These are phyloP conservation scores for Groenewaldozyma tartarivorans DNA, from an alignment of 805 yeast species.

Conservation along the genomic window DNA sequence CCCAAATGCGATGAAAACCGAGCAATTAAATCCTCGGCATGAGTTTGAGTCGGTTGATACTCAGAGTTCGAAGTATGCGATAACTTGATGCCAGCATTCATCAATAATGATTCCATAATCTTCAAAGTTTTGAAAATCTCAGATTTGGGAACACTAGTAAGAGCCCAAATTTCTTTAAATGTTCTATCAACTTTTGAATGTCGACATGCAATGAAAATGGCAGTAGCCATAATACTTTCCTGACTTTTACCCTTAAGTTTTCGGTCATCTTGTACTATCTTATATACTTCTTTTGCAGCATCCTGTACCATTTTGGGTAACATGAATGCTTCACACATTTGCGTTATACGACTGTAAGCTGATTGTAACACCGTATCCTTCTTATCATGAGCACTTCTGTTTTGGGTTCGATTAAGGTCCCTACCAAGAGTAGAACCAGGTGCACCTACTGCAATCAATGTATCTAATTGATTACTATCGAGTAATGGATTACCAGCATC, in stretches of 20 bases:
- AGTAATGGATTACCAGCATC: constrained; percentile 89
- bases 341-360: constrained; percentile 84
- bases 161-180: constrained; percentile 90
- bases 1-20: constrained; percentile 96
- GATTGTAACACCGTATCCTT: constrained; percentile 80
- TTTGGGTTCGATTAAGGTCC: constrained; percentile 84
- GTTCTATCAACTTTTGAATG: constrained; percentile 91
- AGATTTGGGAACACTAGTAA: constrained; percentile 86
- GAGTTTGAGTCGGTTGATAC: constrained; percentile 69
- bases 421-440: constrained; percentile 82
- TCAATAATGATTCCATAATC: constrained; percentile 62
- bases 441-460: constrained; percentile 81
- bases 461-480: constrained; percentile 85
- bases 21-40: constrained; percentile 89
- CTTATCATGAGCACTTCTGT: constrained; percentile 72
- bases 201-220: constrained; percentile 88
- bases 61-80: constrained; percentile 33
- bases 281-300: constrained; percentile 94
- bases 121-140: constrained; percentile 90
- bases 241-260: constrained; percentile 82
- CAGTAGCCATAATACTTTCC: constrained; percentile 93
- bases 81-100: constrained; percentile 26
- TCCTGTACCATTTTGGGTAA: constrained; percentile 92
- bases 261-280: constrained; percentile 79
- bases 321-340: constrained; percentile 95